Conservation (phyloP, 1,284 basidiomycete species). For the Neolentinus lepideus region DNA sequence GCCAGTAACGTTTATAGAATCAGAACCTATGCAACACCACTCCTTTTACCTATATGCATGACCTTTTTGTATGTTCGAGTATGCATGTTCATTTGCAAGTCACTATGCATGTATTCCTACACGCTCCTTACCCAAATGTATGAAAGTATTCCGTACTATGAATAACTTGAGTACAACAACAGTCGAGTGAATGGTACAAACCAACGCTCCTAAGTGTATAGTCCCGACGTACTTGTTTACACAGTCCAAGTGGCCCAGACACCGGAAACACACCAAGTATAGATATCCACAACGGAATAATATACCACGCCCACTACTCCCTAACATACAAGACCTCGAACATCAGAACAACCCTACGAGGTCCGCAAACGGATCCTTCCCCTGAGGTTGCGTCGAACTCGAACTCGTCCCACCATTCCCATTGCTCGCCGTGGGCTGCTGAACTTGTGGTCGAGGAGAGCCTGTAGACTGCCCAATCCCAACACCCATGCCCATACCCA, state of each 20-base stretch:
- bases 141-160: not conserved
- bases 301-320: not conserved
- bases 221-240: not conserved
- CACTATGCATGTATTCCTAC: not conserved
- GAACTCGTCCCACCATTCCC: no score
- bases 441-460: constrained; percentile 6
- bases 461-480: constrained; percentile 7
- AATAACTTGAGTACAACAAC: not conserved
- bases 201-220: not conserved
- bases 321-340: not conserved
- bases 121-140: not conserved
- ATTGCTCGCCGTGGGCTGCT: not conserved
- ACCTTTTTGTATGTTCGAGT: not conserved
- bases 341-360: constrained; percentile 64
- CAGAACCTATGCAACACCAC: not conserved
- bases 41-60: not conserved
- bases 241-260: not conserved
- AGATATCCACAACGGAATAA: not conserved
- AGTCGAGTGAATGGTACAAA: no score
- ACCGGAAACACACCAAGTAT: not conserved
- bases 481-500: constrained; percentile 15
- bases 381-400: constrained; percentile 25
- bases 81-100: not conserved
- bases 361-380: constrained; percentile 78
- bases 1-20: not conserved